Base-by-base conservation (phyloP, 1,284 basidiomycete genomes). In the Cystobasidium pallidum region DNA sequence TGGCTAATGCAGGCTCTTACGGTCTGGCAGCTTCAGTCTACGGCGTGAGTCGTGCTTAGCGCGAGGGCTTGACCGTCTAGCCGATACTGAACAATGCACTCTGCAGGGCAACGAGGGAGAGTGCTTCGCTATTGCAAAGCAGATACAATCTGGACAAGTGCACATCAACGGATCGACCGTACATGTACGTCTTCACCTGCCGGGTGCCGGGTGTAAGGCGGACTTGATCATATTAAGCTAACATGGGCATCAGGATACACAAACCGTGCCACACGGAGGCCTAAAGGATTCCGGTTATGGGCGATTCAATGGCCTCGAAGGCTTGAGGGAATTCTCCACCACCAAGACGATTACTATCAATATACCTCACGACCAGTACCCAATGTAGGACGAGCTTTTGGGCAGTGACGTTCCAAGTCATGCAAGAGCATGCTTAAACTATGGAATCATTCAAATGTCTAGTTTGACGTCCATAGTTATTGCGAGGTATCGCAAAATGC, bases 1-100 rank as follows among this genome's bases (percentile, higher is more conserved):
- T 78, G 21, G 80, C 80, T 13, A 81, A 81, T 72, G 75, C 76
- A 21, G 75, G n/a, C 24, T 75, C 75, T 0, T 76, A 78, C 55
- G 80, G 80, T 43, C 72, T 81, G 0, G 76, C 79, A 0, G 79
- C 80, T 1, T 54, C 73, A 21, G 70, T 81, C 30, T 81, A 77
- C 61, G 73, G 75, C 11, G 30, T 47, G 24, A 51, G 49, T 51
- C 6, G 13, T 7, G 36, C 36, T 39, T 39, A 39, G 36, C 36
- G 13, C 13, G 7, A 39, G 36, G 13, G 7, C 36, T 39, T 13
- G 36, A 7, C 7, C 36, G 36, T 13, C 36, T 39, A 6, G 43
- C 43, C 19, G 15, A 8, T 45, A n/a, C 19, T 45, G 8, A 45
- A 15, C 3, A 24, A 11, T n/a, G n/a, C 6, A 8, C 24, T 17